Evolutionary conservation across 2,329 filamentous ascomycete species (phyloP).

Genomic region (Graphium sp.): DNA sequence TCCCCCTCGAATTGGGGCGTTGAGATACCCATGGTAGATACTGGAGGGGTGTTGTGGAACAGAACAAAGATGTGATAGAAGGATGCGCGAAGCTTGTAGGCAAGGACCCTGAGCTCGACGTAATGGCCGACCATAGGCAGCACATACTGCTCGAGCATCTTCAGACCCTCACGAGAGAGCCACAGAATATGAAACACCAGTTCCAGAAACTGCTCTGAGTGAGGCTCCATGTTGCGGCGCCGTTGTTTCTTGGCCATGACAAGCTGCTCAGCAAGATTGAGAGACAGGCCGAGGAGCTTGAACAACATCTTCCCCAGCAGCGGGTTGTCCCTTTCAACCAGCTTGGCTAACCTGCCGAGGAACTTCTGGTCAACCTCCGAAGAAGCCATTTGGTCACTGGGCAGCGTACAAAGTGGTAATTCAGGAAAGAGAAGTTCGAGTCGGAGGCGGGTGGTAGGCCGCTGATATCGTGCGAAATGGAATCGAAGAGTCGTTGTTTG

Average conservation of each 20-base stretch:
- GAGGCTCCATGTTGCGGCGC: slow-evolving; percentile 61
- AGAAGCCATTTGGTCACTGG: slow-evolving; percentile 61
- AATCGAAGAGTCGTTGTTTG: too few relatives aligned
- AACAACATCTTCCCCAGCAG: slow-evolving; percentile 71
- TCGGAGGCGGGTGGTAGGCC: too few relatives aligned
- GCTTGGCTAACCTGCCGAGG: slow-evolving; percentile 71
- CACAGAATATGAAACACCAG: slow-evolving; percentile 83
- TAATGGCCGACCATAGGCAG: slow-evolving; percentile 68
- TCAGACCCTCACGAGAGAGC: slow-evolving; percentile 80
- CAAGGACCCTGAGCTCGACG: slow-evolving; percentile 73
- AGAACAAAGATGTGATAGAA: slow-evolving; percentile 96
- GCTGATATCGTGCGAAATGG: too few relatives aligned
- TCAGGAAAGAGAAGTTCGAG: too few relatives aligned
- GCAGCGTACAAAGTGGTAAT: too few relatives aligned
- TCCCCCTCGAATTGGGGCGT: slow-evolving; percentile 25
- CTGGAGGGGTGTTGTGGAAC: slow-evolving; percentile 78
- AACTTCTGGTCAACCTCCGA: slow-evolving; percentile 97
- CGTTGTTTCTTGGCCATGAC: slow-evolving; percentile 70
- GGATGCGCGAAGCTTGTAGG: slow-evolving; percentile 80
- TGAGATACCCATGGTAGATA: slow-evolving; percentile 43
- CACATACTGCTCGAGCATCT: slow-evolving; percentile 76
- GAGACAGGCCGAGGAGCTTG: slow-evolving; percentile 79
- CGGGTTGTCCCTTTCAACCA: slow-evolving; percentile 61
- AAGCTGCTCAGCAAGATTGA: slow-evolving; percentile 72
- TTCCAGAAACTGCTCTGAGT: slow-evolving; percentile 63